phyloP scores from a whole-genome alignment of 306 rosid genomes.

The Dryas octopetala region DNA sequence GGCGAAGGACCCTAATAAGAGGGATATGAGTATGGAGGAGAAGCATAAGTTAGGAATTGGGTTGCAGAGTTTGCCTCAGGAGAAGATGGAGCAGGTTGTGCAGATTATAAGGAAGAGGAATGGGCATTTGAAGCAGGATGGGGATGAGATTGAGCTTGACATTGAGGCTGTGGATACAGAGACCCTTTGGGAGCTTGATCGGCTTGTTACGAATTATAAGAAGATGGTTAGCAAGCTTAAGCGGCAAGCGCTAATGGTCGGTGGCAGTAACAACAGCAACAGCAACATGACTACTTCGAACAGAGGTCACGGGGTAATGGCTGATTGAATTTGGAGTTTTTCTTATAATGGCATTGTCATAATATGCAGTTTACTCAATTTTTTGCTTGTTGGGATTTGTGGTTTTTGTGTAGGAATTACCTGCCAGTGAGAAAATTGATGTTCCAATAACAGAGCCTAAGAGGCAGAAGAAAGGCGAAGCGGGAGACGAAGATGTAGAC shows the following conservation, averaged over 20 bases:
- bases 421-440: conserved; percentile 47
- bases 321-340: neutral
- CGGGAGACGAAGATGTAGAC: conserved; percentile 91
- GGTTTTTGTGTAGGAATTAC: conserved; percentile 38
- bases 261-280: conserved; percentile 26
- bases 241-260: conserved; percentile 72
- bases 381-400: neutral
- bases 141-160: conserved; percentile 97
- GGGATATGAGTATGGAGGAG: conserved; percentile 91
- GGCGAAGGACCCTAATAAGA: conserved; percentile 87
- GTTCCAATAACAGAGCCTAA: conserved; percentile 43
- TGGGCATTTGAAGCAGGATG: conserved; percentile 92
- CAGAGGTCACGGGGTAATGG: conserved; percentile 62
- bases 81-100: conserved; percentile 95
- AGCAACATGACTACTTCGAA: conserved; percentile 26
- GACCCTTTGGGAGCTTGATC: conserved; percentile 99
- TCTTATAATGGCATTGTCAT: neutral
- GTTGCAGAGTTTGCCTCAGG: conserved; percentile 84
- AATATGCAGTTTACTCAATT: neutral
- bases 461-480: conserved; percentile 72
- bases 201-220: conserved; percentile 85
- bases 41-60: conserved; percentile 87
- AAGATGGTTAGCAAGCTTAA: conserved; percentile 92
- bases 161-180: conserved; percentile 90
- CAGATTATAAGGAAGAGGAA: conserved; percentile 87